Evolutionary conservation across 306 rosid species (phyloP).

Genomic region (Comarum palustre): DNA sequence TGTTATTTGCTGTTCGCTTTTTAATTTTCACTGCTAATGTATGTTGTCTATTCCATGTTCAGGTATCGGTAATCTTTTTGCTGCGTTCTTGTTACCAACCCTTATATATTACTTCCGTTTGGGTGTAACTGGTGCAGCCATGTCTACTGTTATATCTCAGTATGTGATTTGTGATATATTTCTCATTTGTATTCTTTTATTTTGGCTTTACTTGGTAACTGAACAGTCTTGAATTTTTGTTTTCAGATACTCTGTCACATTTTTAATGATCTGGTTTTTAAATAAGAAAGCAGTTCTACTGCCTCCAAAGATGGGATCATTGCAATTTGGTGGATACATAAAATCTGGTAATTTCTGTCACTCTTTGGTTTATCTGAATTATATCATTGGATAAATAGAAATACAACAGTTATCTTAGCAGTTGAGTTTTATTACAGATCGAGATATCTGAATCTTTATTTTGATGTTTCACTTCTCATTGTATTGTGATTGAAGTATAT

Average conservation of each 20-base stretch:
- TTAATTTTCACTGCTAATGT: slow-evolving; percentile 28
- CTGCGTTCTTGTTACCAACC: slow-evolving; percentile 70
- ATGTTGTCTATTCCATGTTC: slow-evolving; percentile 29
- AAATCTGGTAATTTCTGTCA: slow-evolving; percentile 60
- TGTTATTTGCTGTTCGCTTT: slow-evolving; percentile 1
- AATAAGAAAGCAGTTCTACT: slow-evolving; percentile 65
- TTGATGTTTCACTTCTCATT: background rate
- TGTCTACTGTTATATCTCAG: slow-evolving; percentile 91
- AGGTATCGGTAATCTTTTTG: slow-evolving; percentile 83
- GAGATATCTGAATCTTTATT: background rate
- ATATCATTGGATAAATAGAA: background rate
- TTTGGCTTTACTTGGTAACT: slow-evolving; percentile 21
- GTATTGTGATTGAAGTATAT: background rate
- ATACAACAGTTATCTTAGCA: background rate
- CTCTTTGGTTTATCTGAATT: background rate
- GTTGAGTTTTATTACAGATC: background rate
- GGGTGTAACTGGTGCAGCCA: slow-evolving; percentile 92
- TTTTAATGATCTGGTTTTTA: slow-evolving; percentile 75
- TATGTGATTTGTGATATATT: slow-evolving; percentile 40
- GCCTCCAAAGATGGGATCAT: slow-evolving; percentile 78
- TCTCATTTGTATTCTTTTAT: slow-evolving; percentile 7
- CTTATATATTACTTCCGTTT: slow-evolving; percentile 67
- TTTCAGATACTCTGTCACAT: slow-evolving; percentile 72
- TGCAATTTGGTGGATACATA: slow-evolving; percentile 83
- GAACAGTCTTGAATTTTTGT: slow-evolving; percentile 20